Evolutionary conservation across 495 filamentous ascomycete species (phyloP).

Genomic region (Tuber aestivum): DNA sequence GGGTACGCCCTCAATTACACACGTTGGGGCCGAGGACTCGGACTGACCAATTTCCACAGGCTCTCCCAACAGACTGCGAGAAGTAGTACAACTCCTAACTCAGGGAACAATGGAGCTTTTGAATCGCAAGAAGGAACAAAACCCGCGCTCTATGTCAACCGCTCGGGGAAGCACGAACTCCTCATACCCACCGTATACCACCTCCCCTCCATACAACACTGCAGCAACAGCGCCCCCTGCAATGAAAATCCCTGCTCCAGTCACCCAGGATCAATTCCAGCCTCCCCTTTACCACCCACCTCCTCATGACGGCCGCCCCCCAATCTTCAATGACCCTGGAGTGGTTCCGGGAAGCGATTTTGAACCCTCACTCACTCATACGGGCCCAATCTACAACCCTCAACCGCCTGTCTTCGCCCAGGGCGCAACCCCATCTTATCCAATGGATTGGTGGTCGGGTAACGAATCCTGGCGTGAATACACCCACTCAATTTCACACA

Average conservation of each 20-base stretch:
- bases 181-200: slow-evolving; percentile 29
- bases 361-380: slow-evolving; percentile 13
- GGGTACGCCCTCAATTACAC: slow-evolving; percentile 47
- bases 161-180: slow-evolving; percentile 12
- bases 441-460: slow-evolving; percentile 26
- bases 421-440: neutral
- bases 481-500: slow-evolving; percentile 34
- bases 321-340: slow-evolving; percentile 23
- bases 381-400: slow-evolving; percentile 23
- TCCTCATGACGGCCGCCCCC: slow-evolving; percentile 14
- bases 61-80: slow-evolving; percentile 35
- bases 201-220: slow-evolving; percentile 7
- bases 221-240: slow-evolving; percentile 18
- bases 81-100: slow-evolving; percentile 40
- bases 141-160: slow-evolving; percentile 20
- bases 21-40: neutral
- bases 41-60: slow-evolving; percentile 29
- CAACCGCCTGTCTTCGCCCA: slow-evolving; percentile 14
- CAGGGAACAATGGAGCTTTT: slow-evolving; percentile 41
- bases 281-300: slow-evolving; percentile 14
- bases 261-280: slow-evolving; percentile 24
- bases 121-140: slow-evolving; percentile 36
- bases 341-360: slow-evolving; percentile 17
- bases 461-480: slow-evolving; percentile 41
- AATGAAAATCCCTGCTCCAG: slow-evolving; percentile 27